These are phyloP conservation scores for Fraxinus platypoda DNA, from an alignment of 305 asterid genomes.

Conservation along the genomic window DNA sequence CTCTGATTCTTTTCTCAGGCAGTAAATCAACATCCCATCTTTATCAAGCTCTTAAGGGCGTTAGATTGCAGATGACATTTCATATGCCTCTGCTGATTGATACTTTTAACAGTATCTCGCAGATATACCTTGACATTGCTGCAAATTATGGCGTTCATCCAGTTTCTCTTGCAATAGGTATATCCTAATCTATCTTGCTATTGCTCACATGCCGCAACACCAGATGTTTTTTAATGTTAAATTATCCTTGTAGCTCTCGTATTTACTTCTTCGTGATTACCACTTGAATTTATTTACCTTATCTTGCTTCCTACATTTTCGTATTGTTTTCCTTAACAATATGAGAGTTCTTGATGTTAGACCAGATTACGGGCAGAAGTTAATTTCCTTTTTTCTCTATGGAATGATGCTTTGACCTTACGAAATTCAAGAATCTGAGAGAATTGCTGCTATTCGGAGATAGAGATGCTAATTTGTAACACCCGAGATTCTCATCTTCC, in stretches of 20 bases:
- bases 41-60: conserved; percentile 3
- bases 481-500: not conserved
- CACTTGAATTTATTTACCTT: not conserved
- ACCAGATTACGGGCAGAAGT: not conserved
- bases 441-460: not conserved
- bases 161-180: conserved; percentile 81
- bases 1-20: conserved; percentile 3
- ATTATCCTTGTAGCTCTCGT: conserved; percentile 9
- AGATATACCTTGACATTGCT: conserved; percentile 62
- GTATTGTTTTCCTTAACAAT: not conserved
- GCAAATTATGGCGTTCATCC: conserved; percentile 59
- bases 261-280: conserved; percentile 11
- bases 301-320: not conserved
- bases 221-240: not conserved
- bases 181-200: not conserved
- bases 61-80: conserved; percentile 12
- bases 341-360: not conserved
- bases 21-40: not conserved
- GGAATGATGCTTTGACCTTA: conserved; percentile 4
- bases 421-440: not conserved
- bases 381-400: not conserved
- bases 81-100: conserved; percentile 14
- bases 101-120: conserved; percentile 30
- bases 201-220: not conserved
- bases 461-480: not conserved